Evolutionary conservation across 169 alveolate species (phyloP).

Genomic region (Cryptosporidium bovis): DNA sequence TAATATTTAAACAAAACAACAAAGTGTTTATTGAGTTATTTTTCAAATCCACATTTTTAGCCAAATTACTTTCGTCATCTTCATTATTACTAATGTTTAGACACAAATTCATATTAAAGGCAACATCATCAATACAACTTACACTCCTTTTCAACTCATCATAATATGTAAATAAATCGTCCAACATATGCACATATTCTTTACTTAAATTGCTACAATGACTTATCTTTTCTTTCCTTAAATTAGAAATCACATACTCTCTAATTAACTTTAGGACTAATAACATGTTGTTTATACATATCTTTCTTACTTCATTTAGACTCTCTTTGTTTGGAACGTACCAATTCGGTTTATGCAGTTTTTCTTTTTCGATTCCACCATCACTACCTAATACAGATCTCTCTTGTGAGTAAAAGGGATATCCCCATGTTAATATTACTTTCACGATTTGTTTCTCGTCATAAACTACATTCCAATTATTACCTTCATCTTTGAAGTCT

Average conservation of each 20-base stretch:
- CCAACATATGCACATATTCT: not conserved
- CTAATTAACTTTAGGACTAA: conserved; percentile 4
- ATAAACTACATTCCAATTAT: not conserved
- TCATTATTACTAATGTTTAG: not conserved
- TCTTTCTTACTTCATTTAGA: conserved; percentile 4
- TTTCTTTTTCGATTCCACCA: not conserved
- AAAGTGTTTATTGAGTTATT: not conserved
- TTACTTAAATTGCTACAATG: not conserved
- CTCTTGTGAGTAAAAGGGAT: conserved; percentile 47
- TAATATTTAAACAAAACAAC: conserved; percentile 33
- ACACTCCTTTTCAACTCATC: not conserved
- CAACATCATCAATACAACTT: too few species aligned
- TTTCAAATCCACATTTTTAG: not conserved
- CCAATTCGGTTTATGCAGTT: conserved; percentile 22
- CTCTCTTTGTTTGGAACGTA: conserved; percentile 18
- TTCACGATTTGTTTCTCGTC: not conserved
- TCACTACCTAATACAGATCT: not conserved
- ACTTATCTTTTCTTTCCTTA: not conserved
- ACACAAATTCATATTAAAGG: not conserved
- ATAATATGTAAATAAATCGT: not conserved
- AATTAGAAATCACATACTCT: not conserved
- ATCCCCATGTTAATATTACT: conserved; percentile 36
- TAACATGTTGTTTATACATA: conserved; percentile 6
- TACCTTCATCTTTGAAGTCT: too few species aligned
- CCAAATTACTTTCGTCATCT: too few species aligned